A percentile compares a stretch with the other conserved stretches of the same genome.
Evolutionary conservation across 257 asterid species (phyloP).

Genomic region (Nicotiana otophora): DNA sequence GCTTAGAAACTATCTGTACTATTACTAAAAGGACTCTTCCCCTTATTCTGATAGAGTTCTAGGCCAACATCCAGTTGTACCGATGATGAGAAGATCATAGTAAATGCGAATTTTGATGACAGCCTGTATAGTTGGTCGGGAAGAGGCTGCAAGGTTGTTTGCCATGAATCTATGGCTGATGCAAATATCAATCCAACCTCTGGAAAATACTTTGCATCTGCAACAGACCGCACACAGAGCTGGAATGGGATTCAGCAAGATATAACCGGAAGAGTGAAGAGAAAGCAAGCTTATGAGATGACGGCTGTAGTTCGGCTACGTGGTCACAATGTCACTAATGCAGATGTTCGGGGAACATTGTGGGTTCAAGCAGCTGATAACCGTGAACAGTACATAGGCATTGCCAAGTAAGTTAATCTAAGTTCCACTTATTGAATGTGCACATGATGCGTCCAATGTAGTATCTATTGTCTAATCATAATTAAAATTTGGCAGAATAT

Average conservation of each 20-base stretch:
- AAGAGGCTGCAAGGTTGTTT: conserved; percentile 72
- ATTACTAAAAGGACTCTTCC: not conserved
- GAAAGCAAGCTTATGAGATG: conserved; percentile 78
- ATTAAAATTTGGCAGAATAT: not conserved
- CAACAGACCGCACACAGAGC: conserved; percentile 63
- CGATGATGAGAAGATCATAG: conserved; percentile 45
- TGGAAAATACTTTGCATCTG: conserved; percentile 76
- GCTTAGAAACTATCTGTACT: not conserved
- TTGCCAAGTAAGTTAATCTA: conserved; percentile 49
- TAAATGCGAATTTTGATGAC: conserved; percentile 58
- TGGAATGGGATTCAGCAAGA: conserved; percentile 98
- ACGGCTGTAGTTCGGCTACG: conserved; percentile 57
- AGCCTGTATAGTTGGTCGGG: conserved; percentile 79
- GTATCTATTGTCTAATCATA: not conserved
- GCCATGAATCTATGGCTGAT: conserved; percentile 61
- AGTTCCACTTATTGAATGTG: not conserved
- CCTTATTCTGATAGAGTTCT: conserved; percentile 28
- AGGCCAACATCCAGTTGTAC: conserved; percentile 24
- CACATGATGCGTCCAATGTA: not conserved
- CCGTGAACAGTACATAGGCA: conserved; percentile 73
- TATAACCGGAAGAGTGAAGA: conserved; percentile 64
- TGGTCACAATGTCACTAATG: conserved; percentile 42
- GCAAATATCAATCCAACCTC: conserved; percentile 64
- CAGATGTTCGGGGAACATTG: conserved; percentile 70
- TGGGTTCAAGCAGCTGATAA: conserved; percentile 67